Evolutionary conservation across 2,329 filamentous ascomycete genomes (phyloP).

Genomic region (Pseudogymnoascus sp.): DNA sequence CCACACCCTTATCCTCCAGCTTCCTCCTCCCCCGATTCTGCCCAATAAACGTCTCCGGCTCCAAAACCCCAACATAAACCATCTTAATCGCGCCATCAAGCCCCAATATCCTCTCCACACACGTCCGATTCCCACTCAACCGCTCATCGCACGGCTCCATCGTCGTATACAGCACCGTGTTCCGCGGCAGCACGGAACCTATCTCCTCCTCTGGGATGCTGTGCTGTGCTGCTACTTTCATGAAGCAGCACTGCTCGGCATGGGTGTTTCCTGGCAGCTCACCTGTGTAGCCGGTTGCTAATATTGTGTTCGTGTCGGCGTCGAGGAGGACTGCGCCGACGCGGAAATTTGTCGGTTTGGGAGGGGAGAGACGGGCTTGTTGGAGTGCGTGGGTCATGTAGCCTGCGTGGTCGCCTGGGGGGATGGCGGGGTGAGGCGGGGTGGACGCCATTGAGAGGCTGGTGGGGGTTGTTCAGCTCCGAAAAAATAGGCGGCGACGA

Average conservation of each 20-base stretch:
- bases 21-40: constrained; percentile 69
- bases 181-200: constrained; percentile 40
- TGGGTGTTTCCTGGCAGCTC: constrained; percentile 91
- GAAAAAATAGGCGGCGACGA: background rate
- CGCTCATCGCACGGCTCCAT: constrained; percentile 77
- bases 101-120: constrained; percentile 68
- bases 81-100: constrained; percentile 49
- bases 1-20: constrained; percentile 63
- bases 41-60: constrained; percentile 83
- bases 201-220: constrained; percentile 46
- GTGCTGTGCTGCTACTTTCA: constrained; percentile 54
- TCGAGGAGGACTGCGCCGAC: constrained; percentile 81
- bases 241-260: constrained; percentile 85
- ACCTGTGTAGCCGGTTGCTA: constrained; percentile 81
- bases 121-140: constrained; percentile 65
- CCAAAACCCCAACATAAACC: constrained; percentile 80
- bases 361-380: constrained; percentile 68
- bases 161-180: constrained; percentile 72
- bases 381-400: background rate
- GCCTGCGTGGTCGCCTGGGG: background rate
- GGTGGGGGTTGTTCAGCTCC: background rate
- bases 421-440: background rate
- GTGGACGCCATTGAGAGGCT: background rate
- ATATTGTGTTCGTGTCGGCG: constrained; percentile 44
- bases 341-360: constrained; percentile 84